Evolutionary conservation across 2,329 filamentous ascomycete genomes (phyloP), one percentile per base, ranked within the genome.

Genomic region (Chlorencoelia australis): DNA sequence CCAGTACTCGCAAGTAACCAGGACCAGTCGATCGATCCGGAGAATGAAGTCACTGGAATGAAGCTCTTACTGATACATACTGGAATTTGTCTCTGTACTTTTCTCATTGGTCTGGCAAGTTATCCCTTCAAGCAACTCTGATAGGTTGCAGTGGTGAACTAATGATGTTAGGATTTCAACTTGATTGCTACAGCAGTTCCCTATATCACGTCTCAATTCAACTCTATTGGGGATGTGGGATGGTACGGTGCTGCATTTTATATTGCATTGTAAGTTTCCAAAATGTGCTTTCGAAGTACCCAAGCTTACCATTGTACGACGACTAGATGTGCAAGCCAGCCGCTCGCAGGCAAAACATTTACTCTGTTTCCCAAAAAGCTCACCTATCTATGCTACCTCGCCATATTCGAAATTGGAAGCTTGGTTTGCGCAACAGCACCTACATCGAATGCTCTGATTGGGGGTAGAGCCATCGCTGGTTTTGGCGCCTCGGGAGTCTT

Each of bases 341-440:
- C 13, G 24, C 13, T 33, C 5, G 31, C 18, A 15, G 31, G 31
- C 8, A 33, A 33, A 19, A 13, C 13, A 7, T 33, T 33, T 13
- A 33, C 8, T 8, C 21, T 14, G 8, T 14, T 16, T 25, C 31
- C 31, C 4, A 33, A 14, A 4, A 24, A 33, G 20, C 11, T 5
- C 8, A 2, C 49, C 53, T 21, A 59, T 29, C 24, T 50, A n/a
- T 45, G 58, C 1, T 60, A 65, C 3, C 59, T 65, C 7, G 56
- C 48, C 21, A 53, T 70, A 9, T 73, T 73, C 52, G 66, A 69
- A 49, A 43, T 58, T 2, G 68, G 68, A 0, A 67, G 62, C 28
- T 41, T 71, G 17, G 35, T 72, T 1, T 64, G 63, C 38, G 69
- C 63, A 1, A 40, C 66, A 3, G 62, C 63, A 5, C 48, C 56